These are phyloP conservation scores for Cryphonectria radicalis DNA, from an alignment of 2,329 filamentous ascomycete species.

Conservation along the genomic window DNA sequence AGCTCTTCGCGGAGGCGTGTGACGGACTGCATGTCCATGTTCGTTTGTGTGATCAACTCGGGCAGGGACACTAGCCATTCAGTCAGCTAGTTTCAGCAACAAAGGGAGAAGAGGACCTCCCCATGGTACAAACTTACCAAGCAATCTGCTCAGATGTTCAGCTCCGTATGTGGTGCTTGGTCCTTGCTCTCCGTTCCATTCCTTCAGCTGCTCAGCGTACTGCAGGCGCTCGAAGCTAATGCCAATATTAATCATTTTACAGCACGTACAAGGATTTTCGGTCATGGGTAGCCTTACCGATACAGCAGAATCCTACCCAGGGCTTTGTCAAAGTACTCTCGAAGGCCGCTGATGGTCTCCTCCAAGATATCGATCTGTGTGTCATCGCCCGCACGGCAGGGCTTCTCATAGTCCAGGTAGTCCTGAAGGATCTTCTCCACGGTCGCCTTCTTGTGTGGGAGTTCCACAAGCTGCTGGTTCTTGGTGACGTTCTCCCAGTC, in stretches of 20 bases:
- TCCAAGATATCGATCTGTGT: slow-evolving; percentile 84
- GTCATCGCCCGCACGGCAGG: slow-evolving; percentile 66
- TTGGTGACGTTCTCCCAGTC: slow-evolving; percentile 99
- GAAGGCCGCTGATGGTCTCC: slow-evolving; percentile 83
- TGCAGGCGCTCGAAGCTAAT: slow-evolving; percentile 87
- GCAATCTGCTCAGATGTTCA: slow-evolving; percentile 86
- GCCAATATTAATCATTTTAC: not conserved
- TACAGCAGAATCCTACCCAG: slow-evolving; percentile 90
- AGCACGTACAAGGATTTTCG: not conserved
- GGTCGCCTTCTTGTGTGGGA: slow-evolving; percentile 73
- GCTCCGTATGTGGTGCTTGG: slow-evolving; percentile 85
- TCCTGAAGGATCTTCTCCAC: slow-evolving; percentile 80
- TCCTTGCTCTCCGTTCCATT: slow-evolving; percentile 63
- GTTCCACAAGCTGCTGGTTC: slow-evolving; percentile 83
- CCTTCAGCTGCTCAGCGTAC: slow-evolving; percentile 76
- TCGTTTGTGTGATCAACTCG: slow-evolving; percentile 93
- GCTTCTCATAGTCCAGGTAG: slow-evolving; percentile 73
- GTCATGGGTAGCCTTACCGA: slow-evolving; percentile 48
- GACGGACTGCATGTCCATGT: slow-evolving; percentile 94
- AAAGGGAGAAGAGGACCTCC: not conserved
- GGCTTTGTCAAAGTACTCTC: slow-evolving; percentile 92
- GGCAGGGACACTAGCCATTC: slow-evolving; percentile 74
- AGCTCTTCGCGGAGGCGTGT: slow-evolving; percentile 88
- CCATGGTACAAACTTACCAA: slow-evolving; percentile 66
- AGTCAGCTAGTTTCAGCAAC: not conserved